Base-by-base conservation (phyloP, 2,329 filamentous ascomycete genomes). In the Talaromyces amestolkiae region DNA sequence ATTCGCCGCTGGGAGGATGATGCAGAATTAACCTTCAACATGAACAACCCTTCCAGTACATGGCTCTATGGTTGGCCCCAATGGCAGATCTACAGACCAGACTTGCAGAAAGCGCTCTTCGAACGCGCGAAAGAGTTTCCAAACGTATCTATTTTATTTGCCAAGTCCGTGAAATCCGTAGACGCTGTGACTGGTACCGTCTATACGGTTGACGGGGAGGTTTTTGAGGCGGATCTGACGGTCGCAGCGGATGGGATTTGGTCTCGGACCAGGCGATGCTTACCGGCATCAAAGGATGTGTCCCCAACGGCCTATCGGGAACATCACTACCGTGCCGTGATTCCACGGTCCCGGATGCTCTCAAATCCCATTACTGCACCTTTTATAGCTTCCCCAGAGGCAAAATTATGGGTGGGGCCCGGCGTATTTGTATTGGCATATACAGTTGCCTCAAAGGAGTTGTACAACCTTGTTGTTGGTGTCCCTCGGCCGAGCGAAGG, bases 1-100 rank as follows among this genome's bases (percentile, higher is more conserved):
- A 58, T 67, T 39, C 65, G 67, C 22, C 63, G 67, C 33, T 68
- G 67, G 67, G 17, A 67, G 62, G 63, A 68, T 61, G 43, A 54
- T 54, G 9, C 51, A 33, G 51, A 54, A n/a, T 54, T 54, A 19
- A 35, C 51, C 51, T 54, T 54, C 51, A 54, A 54, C 17, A 54
- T 54, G 51, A 54, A 54, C 27, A 54, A 54, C 27, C 51, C 51
- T 35, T 35, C 8, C 51, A 54, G 51, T n/a, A 54, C 51, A 54
- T 54, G 51, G 51, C 51, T 54, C 51, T 54, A 54, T 54, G 51
- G 51, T 54, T 54, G 51, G 51, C 51, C 51, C 51, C 51, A 54
- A 35, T 54, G 51, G 51, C 51, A 54, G 51, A n/a, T 54, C 51
- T 54, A 54, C 51, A 33, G 51, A 19, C 51, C 51, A 33, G 51